A percentile compares a stretch with the other conserved stretches of the same genome.
These are phyloP conservation scores for Cyathus striatus DNA, from an alignment of 768 basidiomycete species.

Conservation along the genomic window DNA sequence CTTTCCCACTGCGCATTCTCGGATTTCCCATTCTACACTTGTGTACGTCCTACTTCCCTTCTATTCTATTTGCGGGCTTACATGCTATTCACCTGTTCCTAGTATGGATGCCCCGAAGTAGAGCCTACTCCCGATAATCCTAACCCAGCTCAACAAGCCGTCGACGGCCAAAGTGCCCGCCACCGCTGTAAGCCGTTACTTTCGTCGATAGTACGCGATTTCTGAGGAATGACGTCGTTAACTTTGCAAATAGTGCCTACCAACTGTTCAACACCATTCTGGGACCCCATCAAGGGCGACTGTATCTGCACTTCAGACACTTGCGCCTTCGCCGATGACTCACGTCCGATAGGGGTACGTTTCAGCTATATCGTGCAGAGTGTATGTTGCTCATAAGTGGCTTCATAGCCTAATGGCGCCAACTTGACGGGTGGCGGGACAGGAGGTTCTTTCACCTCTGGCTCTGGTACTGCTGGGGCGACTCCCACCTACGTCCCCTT, in stretches of 20 bases:
- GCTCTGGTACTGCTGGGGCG: conserved; percentile 13
- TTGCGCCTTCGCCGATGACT: conserved; percentile 61
- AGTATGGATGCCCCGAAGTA: conserved; percentile 71
- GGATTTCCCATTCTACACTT: conserved; percentile 78
- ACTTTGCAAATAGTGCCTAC: conserved; percentile 41
- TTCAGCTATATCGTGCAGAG: conserved; percentile 3
- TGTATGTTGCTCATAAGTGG: background rate
- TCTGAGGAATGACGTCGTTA: background rate
- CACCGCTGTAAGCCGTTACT: conserved; percentile 43
- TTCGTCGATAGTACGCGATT: background rate
- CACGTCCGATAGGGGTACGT: conserved; percentile 61
- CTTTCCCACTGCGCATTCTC: conserved; percentile 57
- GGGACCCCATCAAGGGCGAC: conserved; percentile 66
- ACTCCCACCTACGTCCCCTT: conserved; percentile 42
- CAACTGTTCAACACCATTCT: conserved; percentile 76
- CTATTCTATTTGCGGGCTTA: background rate
- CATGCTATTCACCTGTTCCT: background rate
- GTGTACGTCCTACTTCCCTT: conserved; percentile 36
- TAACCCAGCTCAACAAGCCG: conserved; percentile 55
- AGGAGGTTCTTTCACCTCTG: conserved; percentile 24
- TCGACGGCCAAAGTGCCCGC: conserved; percentile 40
- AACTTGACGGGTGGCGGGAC: conserved; percentile 62
- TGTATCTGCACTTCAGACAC: conserved; percentile 55
- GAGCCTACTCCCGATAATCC: conserved; percentile 55
- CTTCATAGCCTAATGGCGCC: conserved; percentile 54